phyloP scores from a whole-genome alignment of 2,329 filamentous ascomycete species.

The Fusarium staphyleae region DNA sequence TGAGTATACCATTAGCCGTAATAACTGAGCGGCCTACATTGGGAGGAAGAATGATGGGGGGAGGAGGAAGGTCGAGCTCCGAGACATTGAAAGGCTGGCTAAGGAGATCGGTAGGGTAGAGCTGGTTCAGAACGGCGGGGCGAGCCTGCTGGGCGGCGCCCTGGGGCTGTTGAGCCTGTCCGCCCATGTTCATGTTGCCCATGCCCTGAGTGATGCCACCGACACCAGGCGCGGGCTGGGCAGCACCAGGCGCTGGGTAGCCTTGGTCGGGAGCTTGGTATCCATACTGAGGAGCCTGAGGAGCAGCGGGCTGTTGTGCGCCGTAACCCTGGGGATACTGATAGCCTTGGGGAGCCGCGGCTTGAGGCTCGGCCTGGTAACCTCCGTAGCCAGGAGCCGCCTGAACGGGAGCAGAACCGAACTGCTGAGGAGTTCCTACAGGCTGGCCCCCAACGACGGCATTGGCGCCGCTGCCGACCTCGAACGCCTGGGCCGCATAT shows the following conservation, averaged over 20 bases:
- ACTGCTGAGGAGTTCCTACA: constrained; percentile 51
- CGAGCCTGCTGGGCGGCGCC: constrained; percentile 51
- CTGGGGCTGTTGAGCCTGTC: constrained; percentile 50
- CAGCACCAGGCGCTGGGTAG: constrained; percentile 63
- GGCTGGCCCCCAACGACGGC: constrained; percentile 61
- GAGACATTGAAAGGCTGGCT: constrained; percentile 93
- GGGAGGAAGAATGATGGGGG: constrained; percentile 86
- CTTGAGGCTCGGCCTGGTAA: constrained; percentile 61
- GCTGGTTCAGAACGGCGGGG: constrained; percentile 75
- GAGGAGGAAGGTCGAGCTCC: constrained; percentile 90
- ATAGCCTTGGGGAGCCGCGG: constrained; percentile 49
- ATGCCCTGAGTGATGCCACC: constrained; percentile 84
- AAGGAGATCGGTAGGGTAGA: constrained; percentile 90
- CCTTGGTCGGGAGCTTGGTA: constrained; percentile 74
- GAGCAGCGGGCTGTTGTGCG: constrained; percentile 49
- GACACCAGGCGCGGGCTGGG: constrained; percentile 50
- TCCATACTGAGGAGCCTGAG: constrained; percentile 56
- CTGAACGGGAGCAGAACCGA: constrained; percentile 54
- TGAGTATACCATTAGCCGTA: neutral
- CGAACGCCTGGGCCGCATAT: constrained; percentile 94
- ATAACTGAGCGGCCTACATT: constrained; percentile 70
- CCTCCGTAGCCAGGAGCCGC: constrained; percentile 62
- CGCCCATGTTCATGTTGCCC: constrained; percentile 81
- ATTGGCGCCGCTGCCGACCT: constrained; percentile 89
- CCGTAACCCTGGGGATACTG: constrained; percentile 55